A percentile compares a stretch with the other conserved stretches of the same genome.
Evolutionary conservation across 345 rosid species (phyloP).

Genomic region (Hibiscus mutabilis): DNA sequence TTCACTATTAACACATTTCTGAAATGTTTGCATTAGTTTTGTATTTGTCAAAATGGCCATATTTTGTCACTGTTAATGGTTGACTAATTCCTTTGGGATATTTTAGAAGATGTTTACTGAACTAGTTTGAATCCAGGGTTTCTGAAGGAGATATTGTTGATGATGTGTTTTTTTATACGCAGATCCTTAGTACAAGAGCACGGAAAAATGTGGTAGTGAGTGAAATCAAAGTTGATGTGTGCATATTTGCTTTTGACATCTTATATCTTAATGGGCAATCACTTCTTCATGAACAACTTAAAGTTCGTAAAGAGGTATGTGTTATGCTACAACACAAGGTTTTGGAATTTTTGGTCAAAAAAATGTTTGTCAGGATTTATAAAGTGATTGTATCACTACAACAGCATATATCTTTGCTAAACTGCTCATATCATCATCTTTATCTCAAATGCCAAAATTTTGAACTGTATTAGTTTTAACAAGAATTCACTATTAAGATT

Average conservation of each 20-base stretch:
- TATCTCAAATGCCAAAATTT: neutral
- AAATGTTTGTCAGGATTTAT: neutral
- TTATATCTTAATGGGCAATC: constrained; percentile 71
- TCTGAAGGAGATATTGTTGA: constrained; percentile 13
- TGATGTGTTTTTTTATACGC: constrained; percentile 12
- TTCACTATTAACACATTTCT: neutral
- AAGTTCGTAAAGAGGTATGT: constrained; percentile 73
- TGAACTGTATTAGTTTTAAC: neutral
- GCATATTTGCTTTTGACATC: constrained; percentile 89
- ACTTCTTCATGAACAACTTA: constrained; percentile 70
- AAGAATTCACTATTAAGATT: neutral
- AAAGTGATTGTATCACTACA: neutral
- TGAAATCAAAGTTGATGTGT: constrained; percentile 89
- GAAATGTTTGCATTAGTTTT: neutral
- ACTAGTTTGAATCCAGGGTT: constrained; percentile 3
- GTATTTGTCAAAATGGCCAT: neutral
- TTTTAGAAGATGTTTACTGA: neutral
- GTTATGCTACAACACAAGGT: neutral
- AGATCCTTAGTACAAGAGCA: constrained; percentile 78
- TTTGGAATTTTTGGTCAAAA: neutral
- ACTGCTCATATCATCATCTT: neutral
- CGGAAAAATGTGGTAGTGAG: constrained; percentile 73
- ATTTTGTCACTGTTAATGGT: neutral
- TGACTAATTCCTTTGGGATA: neutral
- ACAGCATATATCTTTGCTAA: neutral